Conservation (phyloP, 345 rosid genomes). For the Anastatica hierochuntica region DNA sequence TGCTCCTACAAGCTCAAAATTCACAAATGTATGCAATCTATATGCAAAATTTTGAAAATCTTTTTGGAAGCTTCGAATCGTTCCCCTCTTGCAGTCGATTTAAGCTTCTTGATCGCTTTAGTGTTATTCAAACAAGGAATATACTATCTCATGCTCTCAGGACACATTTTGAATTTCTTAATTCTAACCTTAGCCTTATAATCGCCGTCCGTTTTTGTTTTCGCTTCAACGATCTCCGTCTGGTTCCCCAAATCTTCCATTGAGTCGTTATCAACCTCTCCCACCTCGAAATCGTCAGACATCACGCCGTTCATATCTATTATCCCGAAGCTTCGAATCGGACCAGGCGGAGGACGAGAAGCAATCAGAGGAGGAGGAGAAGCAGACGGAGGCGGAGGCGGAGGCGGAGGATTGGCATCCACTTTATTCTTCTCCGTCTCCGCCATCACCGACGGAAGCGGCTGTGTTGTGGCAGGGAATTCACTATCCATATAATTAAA, state of each 20-base stretch:
- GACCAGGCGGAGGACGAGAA: constrained; percentile 16
- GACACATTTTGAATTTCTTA: constrained; percentile 48
- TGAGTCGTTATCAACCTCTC: constrained; percentile 54
- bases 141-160: constrained; percentile 65
- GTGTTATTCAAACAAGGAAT: constrained; percentile 89
- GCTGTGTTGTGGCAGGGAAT: not conserved
- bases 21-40: too few species aligned
- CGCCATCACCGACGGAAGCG: constrained; percentile 16
- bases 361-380: not conserved
- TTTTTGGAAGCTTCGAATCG: too few species aligned
- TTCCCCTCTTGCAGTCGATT: constrained; percentile 66
- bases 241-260: constrained; percentile 58
- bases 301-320: constrained; percentile 72
- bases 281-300: constrained; percentile 75
- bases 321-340: constrained; percentile 54
- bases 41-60: too few species aligned
- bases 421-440: constrained; percentile 3
- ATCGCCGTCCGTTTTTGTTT: constrained; percentile 14
- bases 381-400: not conserved
- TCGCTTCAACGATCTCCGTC: constrained; percentile 24
- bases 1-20: too few species aligned
- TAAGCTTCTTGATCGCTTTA: constrained; percentile 55
- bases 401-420: constrained; percentile 6
- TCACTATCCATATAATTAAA: too few species aligned
- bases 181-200: constrained; percentile 23